Conservation (phyloP, 225 moss, liverwort and hornwort species). For the Asterella californica region DNA sequence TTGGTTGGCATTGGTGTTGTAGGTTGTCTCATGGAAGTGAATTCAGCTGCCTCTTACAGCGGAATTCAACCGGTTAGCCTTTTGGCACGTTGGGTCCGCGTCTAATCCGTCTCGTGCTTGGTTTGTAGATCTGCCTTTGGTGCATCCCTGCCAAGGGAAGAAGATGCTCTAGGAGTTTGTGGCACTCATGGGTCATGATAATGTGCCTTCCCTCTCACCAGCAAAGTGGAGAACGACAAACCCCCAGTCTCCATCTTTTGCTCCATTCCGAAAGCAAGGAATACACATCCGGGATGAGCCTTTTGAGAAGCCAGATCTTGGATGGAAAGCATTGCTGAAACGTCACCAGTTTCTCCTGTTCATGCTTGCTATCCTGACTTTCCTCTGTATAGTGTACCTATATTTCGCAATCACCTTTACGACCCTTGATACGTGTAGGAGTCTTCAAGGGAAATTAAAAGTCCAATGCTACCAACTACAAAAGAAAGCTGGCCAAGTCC, state of each 20-base stretch:
- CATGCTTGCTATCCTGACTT: slow-evolving; percentile 24
- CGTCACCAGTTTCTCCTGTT: slow-evolving; percentile 28
- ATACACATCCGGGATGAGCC: slow-evolving; percentile 6
- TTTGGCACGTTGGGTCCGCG: not conserved
- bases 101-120: not conserved
- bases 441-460: slow-evolving; percentile 6
- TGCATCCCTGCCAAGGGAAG: not conserved
- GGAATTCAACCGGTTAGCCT: not conserved
- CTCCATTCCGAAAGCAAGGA: slow-evolving; percentile 10
- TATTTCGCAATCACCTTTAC: slow-evolving; percentile 30
- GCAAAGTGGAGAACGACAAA: slow-evolving; percentile 12
- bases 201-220: slow-evolving; percentile 17
- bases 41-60: not conserved
- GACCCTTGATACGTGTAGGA: slow-evolving; percentile 8
- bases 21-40: not conserved
- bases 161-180: not conserved
- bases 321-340: slow-evolving; percentile 16
- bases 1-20: too few relatives aligned
- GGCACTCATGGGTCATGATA: slow-evolving; percentile 10
- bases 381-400: slow-evolving; percentile 26
- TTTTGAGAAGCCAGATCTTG: slow-evolving; percentile 22
- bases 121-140: not conserved
- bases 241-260: slow-evolving; percentile 12
- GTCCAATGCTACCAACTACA: not conserved
- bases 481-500: not conserved